Evolutionary conservation across 2,329 filamentous ascomycete genomes (phyloP), one percentile per base, ranked within the genome.

Genomic region (Penicillium sclerotigenum): DNA sequence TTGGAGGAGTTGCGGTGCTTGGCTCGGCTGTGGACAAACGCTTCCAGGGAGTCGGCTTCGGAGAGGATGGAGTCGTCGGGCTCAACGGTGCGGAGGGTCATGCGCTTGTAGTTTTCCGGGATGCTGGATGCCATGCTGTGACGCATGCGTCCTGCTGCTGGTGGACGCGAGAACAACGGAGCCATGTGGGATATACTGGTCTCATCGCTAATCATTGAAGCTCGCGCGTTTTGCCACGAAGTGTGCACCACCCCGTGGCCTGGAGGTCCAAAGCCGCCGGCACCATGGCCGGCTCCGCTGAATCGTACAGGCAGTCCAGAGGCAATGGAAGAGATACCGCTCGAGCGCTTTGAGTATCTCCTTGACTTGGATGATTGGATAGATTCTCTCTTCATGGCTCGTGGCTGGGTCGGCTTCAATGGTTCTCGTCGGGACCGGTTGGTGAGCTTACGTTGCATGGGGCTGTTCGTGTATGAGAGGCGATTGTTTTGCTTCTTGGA

Each of bases 211-310:
- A 68, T 65, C 10, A 74, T 58, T 4, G 72, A 73, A 9, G 58
- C 58, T 31, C 68, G 68, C 0, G 69, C 70, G 49, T 71, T 73
- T 53, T 75, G 71, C 73, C 73, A 76, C 33, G 74, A 75, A 41
- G 66, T 59, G 16, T 70, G 66, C 7, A 71, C 69, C 4, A 70
- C 51, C n/a, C 70, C 71, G 53, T 70, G 65, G 10, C 71, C 69
- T 5, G 70, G 65, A 31, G 71, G 68, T n/a, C 71, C 69, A 16
- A 75, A 68, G 4, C 73, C 72, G 38, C 75, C 74, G 3, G 72
- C 70, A 5, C 75, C 75, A 60, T 77, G 74, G 3, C 74, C 74
- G 18, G 73, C 74, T 18, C 75, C 75, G 50, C 74, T 77, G 18
- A 73, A 63, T 53, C 75, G 65, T n/a, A 72, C 62, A 0, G 75